These are phyloP conservation scores for Erysimum cheiranthoides DNA, from an alignment of 345 rosid genomes.

Conservation along the genomic window DNA sequence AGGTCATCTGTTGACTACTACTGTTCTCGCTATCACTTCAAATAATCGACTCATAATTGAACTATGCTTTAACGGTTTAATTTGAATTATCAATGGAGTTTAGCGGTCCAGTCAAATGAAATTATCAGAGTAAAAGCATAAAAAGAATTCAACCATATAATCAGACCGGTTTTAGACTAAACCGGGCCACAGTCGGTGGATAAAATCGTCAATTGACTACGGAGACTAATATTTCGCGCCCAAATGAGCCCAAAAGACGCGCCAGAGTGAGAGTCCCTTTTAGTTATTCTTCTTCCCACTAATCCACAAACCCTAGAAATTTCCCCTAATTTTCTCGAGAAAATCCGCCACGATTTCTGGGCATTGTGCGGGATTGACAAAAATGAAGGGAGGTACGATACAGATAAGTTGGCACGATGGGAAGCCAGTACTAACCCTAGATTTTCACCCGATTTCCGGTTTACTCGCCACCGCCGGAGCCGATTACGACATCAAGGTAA, in stretches of 20 bases:
- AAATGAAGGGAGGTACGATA: slow-evolving; percentile 92
- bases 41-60: not conserved
- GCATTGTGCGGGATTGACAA: not conserved
- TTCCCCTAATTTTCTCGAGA: slow-evolving; percentile 23
- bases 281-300: slow-evolving; percentile 5
- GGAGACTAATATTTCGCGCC: slow-evolving; percentile 29
- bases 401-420: slow-evolving; percentile 95
- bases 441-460: slow-evolving; percentile 80
- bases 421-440: slow-evolving; percentile 87
- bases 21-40: slow-evolving; percentile 6
- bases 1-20: slow-evolving; percentile 41
- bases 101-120: not conserved
- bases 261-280: slow-evolving; percentile 34
- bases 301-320: slow-evolving; percentile 31
- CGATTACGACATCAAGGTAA: slow-evolving; percentile 91
- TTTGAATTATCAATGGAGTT: not conserved
- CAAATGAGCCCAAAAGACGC: slow-evolving; percentile 29
- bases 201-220: slow-evolving; percentile 22
- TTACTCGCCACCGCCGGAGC: slow-evolving; percentile 98
- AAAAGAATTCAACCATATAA: not conserved
- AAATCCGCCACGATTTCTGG: slow-evolving; percentile 24
- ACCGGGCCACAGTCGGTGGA: slow-evolving; percentile 31
- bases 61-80: not conserved
- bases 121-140: not conserved
- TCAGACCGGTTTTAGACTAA: not conserved